Evolutionary conservation across 2,329 filamentous ascomycete species (phyloP).

Genomic region (Epichloe coenophiala): DNA sequence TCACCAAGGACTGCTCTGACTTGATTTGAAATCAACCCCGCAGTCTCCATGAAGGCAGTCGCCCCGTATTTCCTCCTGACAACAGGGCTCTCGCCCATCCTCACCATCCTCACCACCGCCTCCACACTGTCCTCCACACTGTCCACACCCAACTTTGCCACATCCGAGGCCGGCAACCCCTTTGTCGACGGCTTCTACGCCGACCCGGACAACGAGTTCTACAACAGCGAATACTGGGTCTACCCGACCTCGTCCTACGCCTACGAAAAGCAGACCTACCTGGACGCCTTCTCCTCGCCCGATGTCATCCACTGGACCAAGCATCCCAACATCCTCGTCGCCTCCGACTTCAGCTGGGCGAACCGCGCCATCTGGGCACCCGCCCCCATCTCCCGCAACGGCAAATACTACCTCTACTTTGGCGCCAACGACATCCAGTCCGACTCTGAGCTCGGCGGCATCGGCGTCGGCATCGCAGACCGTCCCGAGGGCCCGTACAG

Average conservation of each 20-base stretch:
- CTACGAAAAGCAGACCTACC: constrained; percentile 33
- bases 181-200: constrained; percentile 37
- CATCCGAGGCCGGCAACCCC: constrained; percentile 27
- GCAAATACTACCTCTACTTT: constrained; percentile 37
- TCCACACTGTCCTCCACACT: not conserved
- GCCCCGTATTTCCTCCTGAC: too few relatives aligned
- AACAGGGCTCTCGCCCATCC: not conserved
- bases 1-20: not conserved
- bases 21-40: not conserved
- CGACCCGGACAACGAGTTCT: constrained; percentile 34
- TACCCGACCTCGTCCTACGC: constrained; percentile 31
- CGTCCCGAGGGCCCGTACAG: constrained; percentile 21
- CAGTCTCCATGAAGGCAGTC: not conserved
- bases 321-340: constrained; percentile 27
- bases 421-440: constrained; percentile 32
- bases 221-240: constrained; percentile 31
- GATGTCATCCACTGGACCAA: constrained; percentile 36
- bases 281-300: constrained; percentile 36
- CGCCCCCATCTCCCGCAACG: constrained; percentile 27
- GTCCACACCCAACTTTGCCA: too few relatives aligned
- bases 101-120: not conserved
- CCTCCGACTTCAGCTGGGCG: constrained; percentile 24
- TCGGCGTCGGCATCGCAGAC: constrained; percentile 22
- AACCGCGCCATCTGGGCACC: constrained; percentile 34
- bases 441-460: constrained; percentile 23